Evolutionary conservation across 2,329 filamentous ascomycete genomes (phyloP).

Genomic region (Sclerotinia nivalis): DNA sequence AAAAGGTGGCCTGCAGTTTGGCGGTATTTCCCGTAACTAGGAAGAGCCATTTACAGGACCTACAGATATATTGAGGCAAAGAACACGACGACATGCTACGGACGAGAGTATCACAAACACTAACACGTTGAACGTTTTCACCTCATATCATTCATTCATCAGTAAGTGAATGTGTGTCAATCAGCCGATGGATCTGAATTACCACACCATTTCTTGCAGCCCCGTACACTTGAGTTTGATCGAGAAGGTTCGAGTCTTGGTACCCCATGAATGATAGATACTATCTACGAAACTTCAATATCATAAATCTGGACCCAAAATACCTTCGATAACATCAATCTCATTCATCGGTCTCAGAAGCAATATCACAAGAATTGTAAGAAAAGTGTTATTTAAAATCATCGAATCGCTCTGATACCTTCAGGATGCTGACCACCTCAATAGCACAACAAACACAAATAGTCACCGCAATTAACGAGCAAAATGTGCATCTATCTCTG

Average conservation of each 20-base stretch:
- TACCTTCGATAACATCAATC: neutral
- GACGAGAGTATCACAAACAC: neutral
- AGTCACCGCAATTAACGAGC: no score
- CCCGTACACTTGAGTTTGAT: neutral
- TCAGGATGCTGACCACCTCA: neutral
- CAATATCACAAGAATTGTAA: neutral
- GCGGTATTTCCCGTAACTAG: neutral
- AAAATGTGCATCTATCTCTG: neutral
- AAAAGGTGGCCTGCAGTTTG: neutral
- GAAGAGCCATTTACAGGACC: neutral
- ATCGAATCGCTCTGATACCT: neutral
- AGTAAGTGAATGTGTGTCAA: neutral
- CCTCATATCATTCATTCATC: neutral
- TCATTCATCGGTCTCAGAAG: no score
- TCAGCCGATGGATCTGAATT: neutral
- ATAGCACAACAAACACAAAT: neutral
- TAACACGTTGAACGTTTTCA: neutral
- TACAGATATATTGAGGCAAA: neutral
- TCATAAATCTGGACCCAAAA: neutral
- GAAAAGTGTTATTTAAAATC: no score
- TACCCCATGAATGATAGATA: no score
- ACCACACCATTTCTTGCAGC: neutral
- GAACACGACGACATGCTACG: neutral
- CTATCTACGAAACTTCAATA: neutral
- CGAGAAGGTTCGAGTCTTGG: neutral